Percentiles rank a stretch among this genome's conserved stretches.
Conservation (phyloP, 2,329 filamentous ascomycete genomes). For the Sordariomycetes sp. region DNA sequence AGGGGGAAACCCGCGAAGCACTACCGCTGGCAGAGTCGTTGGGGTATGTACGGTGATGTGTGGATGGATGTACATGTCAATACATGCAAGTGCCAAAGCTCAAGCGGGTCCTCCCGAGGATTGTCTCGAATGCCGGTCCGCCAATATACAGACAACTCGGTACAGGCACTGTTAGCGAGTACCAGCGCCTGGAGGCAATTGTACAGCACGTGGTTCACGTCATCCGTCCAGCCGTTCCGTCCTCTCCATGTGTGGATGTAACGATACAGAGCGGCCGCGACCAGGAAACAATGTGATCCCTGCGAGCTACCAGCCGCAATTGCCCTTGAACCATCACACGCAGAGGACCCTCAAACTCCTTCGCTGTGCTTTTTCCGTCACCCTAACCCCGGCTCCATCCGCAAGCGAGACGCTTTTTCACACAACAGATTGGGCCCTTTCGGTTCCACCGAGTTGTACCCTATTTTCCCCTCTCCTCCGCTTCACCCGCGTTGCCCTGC, state of each 20-base stretch:
- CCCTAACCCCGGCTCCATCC: not conserved
- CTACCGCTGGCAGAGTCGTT: too few relatives aligned
- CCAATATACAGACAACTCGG: too few relatives aligned
- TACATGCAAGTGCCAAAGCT: too few relatives aligned
- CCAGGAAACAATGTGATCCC: not conserved
- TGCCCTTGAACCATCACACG: too few relatives aligned
- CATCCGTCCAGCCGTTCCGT: not conserved
- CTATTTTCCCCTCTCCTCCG: not conserved
- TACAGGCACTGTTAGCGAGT: not conserved
- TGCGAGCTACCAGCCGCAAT: too few relatives aligned
- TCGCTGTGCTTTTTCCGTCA: not conserved
- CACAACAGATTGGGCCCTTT: not conserved
- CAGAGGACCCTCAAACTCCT: too few relatives aligned
- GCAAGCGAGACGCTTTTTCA: not conserved
- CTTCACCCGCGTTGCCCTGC: not conserved
- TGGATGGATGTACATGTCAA: too few relatives aligned
- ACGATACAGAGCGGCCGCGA: not conserved
- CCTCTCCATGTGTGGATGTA: not conserved
- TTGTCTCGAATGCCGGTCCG: too few relatives aligned
- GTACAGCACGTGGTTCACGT: not conserved
- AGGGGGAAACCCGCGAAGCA: too few relatives aligned
- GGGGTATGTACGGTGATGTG: too few relatives aligned
- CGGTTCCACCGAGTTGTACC: not conserved
- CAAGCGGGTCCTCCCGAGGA: too few relatives aligned
- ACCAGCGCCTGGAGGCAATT: too few relatives aligned